Percentiles rank a stretch among this genome's conserved stretches.
Evolutionary conservation across 495 filamentous ascomycete genomes (phyloP).

Genomic region (Umbilicaria muhlenbergii): DNA sequence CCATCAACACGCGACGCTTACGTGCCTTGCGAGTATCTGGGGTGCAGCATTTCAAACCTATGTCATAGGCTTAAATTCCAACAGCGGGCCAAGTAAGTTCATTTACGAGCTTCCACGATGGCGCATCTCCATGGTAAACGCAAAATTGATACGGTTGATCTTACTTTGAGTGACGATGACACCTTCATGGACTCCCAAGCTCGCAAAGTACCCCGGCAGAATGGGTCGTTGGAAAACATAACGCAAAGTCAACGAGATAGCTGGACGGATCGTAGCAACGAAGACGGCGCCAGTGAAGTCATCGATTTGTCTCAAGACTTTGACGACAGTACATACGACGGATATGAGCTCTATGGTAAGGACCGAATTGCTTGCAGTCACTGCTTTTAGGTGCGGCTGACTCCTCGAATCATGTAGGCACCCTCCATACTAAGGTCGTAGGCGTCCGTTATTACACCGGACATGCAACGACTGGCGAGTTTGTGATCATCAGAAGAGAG

Average conservation of each 20-base stretch:
- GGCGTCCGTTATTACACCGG: conserved; percentile 69
- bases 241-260: conserved; percentile 7
- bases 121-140: too few species aligned
- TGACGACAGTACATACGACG: conserved; percentile 26
- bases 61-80: too few species aligned
- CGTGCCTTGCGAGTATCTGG: too few species aligned
- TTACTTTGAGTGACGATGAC: too few species aligned
- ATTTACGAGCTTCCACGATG: too few species aligned
- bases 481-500: conserved; percentile 52
- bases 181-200: too few species aligned
- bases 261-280: conserved; percentile 13
- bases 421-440: conserved; percentile 51
- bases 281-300: conserved; percentile 15
- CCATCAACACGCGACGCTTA: too few species aligned
- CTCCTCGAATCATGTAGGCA: conserved; percentile 14
- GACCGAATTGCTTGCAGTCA: neutral
- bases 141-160: too few species aligned
- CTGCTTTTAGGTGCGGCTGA: neutral
- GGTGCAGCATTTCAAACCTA: too few species aligned
- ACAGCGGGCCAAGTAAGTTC: too few species aligned
- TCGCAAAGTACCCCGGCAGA: too few species aligned
- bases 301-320: conserved; percentile 25
- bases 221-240: conserved; percentile 4
- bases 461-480: conserved; percentile 53
- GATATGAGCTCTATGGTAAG: conserved; percentile 35